Conservation (phyloP, 768 basidiomycete species). For the Rossbeevera mucosa region DNA sequence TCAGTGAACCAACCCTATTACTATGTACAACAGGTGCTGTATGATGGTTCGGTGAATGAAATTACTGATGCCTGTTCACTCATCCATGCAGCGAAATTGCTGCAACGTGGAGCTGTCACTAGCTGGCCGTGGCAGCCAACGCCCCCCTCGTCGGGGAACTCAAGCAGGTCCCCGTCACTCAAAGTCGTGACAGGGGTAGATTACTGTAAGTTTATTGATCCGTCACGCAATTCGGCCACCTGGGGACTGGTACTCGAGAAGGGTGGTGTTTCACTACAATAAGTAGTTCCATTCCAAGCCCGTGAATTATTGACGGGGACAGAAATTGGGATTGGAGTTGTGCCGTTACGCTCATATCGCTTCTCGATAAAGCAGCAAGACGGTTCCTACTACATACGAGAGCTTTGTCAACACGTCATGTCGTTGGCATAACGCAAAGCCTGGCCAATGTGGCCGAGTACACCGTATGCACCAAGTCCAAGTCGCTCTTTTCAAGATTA, state of each 20-base stretch:
- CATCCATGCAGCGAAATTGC: no score
- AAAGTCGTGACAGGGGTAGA: not conserved
- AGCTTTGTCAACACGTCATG: not conserved
- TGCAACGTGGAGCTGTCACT: no score
- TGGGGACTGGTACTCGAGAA: not conserved
- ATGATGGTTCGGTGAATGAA: no score
- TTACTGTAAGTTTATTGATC: no score
- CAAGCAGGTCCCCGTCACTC: not conserved
- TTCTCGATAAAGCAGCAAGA: not conserved
- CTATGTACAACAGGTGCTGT: no score
- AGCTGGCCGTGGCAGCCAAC: not conserved
- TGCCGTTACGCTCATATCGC: not conserved
- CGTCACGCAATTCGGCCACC: no score
- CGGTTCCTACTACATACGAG: not conserved
- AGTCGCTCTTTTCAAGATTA: not conserved
- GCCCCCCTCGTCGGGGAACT: not conserved
- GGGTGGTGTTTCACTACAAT: not conserved
- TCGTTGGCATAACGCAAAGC: not conserved
- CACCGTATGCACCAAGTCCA: not conserved
- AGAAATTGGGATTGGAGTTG: not conserved
- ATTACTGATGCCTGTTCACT: no score
- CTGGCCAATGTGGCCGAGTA: no score
- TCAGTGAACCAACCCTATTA: no score
- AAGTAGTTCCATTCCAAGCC: no score
- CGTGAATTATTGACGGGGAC: not conserved